These are phyloP conservation scores for Euphorbia tirucalli DNA, from an alignment of 345 rosid species.

Conservation along the genomic window DNA sequence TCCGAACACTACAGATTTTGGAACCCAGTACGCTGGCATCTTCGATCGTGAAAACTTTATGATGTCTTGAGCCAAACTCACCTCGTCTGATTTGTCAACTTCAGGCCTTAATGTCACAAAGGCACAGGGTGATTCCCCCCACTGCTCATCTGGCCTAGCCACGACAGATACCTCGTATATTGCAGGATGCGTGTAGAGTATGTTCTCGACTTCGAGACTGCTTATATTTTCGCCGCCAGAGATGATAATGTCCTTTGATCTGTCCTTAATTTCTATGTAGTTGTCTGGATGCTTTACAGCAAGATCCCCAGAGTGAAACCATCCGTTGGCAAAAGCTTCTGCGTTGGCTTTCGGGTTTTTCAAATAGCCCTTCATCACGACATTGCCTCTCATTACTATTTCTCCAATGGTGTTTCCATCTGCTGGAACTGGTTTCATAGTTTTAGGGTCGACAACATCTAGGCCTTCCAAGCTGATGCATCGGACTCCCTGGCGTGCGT, in stretches of 20 bases:
- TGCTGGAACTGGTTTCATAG: conserved; percentile 67
- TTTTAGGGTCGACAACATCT: conserved; percentile 61
- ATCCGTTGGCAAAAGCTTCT: conserved; percentile 79
- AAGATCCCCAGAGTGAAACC: conserved; percentile 91
- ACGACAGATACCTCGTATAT: conserved; percentile 84
- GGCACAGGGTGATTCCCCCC: conserved; percentile 94
- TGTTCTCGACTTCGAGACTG: conserved; percentile 77
- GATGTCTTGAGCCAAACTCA: conserved; percentile 52
- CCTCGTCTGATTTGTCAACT: conserved; percentile 37
- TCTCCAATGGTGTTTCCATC: conserved; percentile 84
- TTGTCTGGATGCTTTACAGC: conserved; percentile 85
- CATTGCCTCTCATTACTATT: conserved; percentile 77
- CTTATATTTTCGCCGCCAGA: conserved; percentile 96
- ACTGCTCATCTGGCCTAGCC: conserved; percentile 73
- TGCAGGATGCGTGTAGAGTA: conserved; percentile 65
- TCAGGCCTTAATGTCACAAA: conserved; percentile 68
- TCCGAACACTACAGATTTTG: conserved; percentile 77
- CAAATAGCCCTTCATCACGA: conserved; percentile 83
- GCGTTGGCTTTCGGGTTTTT: conserved; percentile 76
- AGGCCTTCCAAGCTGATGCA: conserved; percentile 64
- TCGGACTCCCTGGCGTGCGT: conserved; percentile 90
- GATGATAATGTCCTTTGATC: conserved; percentile 88
- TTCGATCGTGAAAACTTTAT: conserved; percentile 62
- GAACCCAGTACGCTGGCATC: conserved; percentile 88
- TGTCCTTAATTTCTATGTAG: conserved; percentile 80